Conservation (phyloP, 2,329 filamentous ascomycete species). For the Calonectria fujianensis region DNA sequence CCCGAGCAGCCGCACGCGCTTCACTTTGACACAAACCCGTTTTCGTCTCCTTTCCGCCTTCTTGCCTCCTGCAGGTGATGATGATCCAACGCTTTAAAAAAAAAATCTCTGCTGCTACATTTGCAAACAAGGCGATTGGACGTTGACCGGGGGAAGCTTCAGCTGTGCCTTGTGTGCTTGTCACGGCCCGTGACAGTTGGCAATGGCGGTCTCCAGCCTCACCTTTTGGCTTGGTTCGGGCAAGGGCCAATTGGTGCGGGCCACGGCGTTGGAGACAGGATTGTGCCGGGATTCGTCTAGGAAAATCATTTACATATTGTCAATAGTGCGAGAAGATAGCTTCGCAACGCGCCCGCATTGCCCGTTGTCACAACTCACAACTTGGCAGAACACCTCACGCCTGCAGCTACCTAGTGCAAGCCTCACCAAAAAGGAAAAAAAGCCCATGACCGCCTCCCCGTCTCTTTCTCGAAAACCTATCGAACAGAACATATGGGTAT, state of each 20-base stretch:
- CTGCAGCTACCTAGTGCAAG: constrained; percentile 21
- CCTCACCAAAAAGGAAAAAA: not conserved
- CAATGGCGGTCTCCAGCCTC: constrained; percentile 1
- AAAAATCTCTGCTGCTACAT: not conserved
- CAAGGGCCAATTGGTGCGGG: not conserved
- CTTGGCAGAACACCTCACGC: not conserved
- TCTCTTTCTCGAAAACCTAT: constrained; percentile 17
- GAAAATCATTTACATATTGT: not conserved
- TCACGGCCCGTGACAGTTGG: not conserved
- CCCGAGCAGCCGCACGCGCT: not conserved
- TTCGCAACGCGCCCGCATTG: not conserved
- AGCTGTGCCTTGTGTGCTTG: not conserved
- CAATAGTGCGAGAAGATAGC: constrained; percentile 1
- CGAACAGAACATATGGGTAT: not conserved
- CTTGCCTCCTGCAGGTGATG: not conserved
- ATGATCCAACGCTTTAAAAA: not conserved
- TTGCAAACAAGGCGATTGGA: not conserved
- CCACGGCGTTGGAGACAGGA: not conserved
- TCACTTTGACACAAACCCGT: not conserved
- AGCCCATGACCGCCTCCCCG: constrained; percentile 8
- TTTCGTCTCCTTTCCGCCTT: not conserved
- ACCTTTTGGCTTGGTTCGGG: not conserved
- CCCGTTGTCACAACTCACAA: not conserved
- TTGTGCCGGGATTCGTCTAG: not conserved
- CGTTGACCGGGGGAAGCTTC: not conserved